Base-by-base conservation (phyloP, 2,329 filamentous ascomycete species). In the Sporothrix sp. region DNA sequence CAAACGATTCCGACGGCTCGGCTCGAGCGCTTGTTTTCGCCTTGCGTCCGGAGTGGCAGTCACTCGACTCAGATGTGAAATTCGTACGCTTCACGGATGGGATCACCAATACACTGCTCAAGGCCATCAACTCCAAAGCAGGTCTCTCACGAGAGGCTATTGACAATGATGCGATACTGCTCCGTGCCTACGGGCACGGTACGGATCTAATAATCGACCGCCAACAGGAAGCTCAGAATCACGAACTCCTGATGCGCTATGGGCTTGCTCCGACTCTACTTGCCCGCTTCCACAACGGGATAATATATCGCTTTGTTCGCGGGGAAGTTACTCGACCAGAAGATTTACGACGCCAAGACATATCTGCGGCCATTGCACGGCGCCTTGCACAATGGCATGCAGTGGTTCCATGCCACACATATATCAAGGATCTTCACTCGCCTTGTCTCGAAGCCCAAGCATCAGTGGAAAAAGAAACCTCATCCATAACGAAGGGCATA, bases 181-280 rank as follows among this genome's bases (percentile, higher is more conserved):
- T 98, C 62, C 82, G 93, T 59, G 93, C 93, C 55, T 98, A 96
- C 68, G 93, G 93, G 60, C 84, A 93, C 65, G 88, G 90, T 57
- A 97, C 93, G 58, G 89, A 95, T 63, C 78, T 97, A 50, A 78
- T 98, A 60, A 98, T 98, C 69, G 93, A 98, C 71, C 85, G 93
- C 58, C 87, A 95, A 71, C 83, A 91, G 75, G 82, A 79, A 74
- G 78, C 75, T 1, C 75, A 81, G 60, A 84, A 83, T 64, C 93
- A 98, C 69, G 89, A 89, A 64, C 76, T 96, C 52, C 82, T 97
- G 56, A 88, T 90, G 70, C 80, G 79, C 58, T 75, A 89, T 61
- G 81, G 82, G 60, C 82, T 98, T 49, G 93, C 93, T 18, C 93
- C 93, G 33, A 75, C 85, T 54, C 76, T 98, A 48, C 78, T 97